Evolutionary conservation across 331 rosid species (phyloP), one percentile per base, ranked within the genome.

Genomic region (Phaseolus coccineus): DNA sequence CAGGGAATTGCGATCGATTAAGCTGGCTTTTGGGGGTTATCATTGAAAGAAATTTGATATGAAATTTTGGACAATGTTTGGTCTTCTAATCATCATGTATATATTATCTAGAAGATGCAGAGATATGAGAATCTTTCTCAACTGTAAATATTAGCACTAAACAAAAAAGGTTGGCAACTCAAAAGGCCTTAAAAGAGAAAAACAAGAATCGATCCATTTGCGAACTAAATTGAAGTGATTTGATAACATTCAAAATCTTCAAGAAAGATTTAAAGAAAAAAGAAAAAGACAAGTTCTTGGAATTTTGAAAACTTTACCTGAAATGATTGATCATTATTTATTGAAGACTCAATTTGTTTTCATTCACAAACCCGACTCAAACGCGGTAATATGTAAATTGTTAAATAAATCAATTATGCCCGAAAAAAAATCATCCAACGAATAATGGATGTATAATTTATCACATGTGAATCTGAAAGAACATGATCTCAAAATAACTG

Each of bases 1-100:
- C 42, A 37, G 37, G 69, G 44, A 81, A 51, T 71, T 50, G 15
- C 15, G 35, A 44, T 44, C 14, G 44, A 44, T 44, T 22, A 51
- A 31, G 58, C 46, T 62, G 53, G 65, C 3, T 47, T 72, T 48
- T 40, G 74, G 33, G 74, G 33, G 33, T 39, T 42, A 68, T 77
- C 25, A 1, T 12, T 31, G 58, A 40, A 39, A 44, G 42, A 51
- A 7, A 55, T 6, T 39, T 39, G 3, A 37, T 25, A 64, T 53
- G 42, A 78, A 64, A 74, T 37, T 81, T 33, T 62, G 65, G 51
- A 69, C 28, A 47, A 58, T 42, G 56, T 50, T 37, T 73, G 61
- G 22, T 47, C 28, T 3, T 83, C 67, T 46, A 57, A 28, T 10
- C 37, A 11, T 8, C 24, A 14, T 72, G 37, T 77, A 7, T 40